Base-by-base conservation (phyloP, 495 filamentous ascomycete species). In the Neurospora sp. region DNA sequence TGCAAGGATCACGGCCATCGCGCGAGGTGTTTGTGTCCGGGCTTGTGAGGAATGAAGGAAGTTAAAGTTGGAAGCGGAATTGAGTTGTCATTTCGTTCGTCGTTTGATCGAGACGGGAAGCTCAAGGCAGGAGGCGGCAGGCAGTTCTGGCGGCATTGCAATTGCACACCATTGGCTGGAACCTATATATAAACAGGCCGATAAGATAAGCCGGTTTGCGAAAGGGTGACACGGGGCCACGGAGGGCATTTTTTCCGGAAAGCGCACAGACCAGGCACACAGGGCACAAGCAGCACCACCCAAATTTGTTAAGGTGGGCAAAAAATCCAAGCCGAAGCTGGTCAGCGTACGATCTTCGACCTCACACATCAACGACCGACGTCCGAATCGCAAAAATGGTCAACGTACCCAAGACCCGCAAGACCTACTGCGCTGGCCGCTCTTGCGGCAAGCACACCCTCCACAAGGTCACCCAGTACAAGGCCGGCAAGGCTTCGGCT, bases 391-490 rank as follows among this genome's bases (percentile, higher is more conserved):
- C 71, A 76, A 83, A 79, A 77, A 83, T 83, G 81, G 82, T 82
- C 70, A 83, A 83, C 82, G 78, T 82, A 73, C 80, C 80, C 75
- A 82, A 82, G 80, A 82, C 80, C 74, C 79, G 82, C 72, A 83
- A 83, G 79, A 83, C 83, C 74, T 84, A 92, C 89, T 98, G 95
- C 93, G 96, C 96, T 88, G 91, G 90, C 88, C 93, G 90, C 86
- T 88, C 91, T 76, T 97, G 94, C 92, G 89, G 91, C 86, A 97
- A 97, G 89, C 94, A 97, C 90, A 90, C 87, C 77, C 89, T 93
- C 83, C 93, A 96, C 91, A 94, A 94, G 88, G 93, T 97, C 83
- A 95, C 93, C 78, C 93, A 97, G 88, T 96, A 97, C 91, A 97
- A 96, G 88, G 92, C 76, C 40, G 79, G 81, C 74, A 83, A 95